Conservation (phyloP, 108 stramenopile genomes). For the Discostella stelligeroides region DNA sequence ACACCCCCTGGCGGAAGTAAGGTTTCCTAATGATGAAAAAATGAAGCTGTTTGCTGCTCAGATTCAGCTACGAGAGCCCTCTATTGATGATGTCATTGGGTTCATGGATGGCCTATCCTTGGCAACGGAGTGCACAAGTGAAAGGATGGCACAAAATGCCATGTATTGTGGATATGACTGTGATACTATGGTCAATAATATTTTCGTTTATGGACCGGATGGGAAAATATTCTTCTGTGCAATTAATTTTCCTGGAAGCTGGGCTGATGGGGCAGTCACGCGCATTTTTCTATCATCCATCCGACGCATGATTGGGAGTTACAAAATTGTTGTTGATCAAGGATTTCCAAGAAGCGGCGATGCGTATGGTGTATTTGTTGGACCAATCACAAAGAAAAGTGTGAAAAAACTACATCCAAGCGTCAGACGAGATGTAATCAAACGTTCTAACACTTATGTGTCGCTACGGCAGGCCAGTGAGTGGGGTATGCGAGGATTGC, state of each 20-base stretch:
- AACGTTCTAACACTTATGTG: slow-evolving; percentile 1
- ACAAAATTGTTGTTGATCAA: background rate
- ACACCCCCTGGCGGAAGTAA: background rate
- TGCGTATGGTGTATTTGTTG: too few species aligned
- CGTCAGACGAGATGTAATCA: slow-evolving; percentile 1
- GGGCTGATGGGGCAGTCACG: background rate
- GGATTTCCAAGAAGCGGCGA: background rate
- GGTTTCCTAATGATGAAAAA: background rate
- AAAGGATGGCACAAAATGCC: background rate
- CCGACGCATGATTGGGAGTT: background rate
- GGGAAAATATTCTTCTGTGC: too few species aligned
- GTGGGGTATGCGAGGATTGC: slow-evolving; percentile 18
- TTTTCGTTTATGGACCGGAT: too few species aligned
- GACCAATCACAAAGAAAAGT: slow-evolving; percentile 1
- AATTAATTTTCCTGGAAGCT: too few species aligned
- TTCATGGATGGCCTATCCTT: slow-evolving; percentile 1
- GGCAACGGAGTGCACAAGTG: background rate
- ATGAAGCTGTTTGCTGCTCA: background rate
- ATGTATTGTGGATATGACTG: background rate
- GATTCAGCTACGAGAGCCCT: background rate
- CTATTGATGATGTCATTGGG: background rate
- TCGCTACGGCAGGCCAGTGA: slow-evolving; percentile 10
- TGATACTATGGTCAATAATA: background rate
- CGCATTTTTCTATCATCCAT: background rate
- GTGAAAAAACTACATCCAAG: slow-evolving; percentile 3